These are phyloP conservation scores for Ophiocordyceps camponoti-rufipedis DNA, from an alignment of 2,329 filamentous ascomycete species.

Conservation along the genomic window DNA sequence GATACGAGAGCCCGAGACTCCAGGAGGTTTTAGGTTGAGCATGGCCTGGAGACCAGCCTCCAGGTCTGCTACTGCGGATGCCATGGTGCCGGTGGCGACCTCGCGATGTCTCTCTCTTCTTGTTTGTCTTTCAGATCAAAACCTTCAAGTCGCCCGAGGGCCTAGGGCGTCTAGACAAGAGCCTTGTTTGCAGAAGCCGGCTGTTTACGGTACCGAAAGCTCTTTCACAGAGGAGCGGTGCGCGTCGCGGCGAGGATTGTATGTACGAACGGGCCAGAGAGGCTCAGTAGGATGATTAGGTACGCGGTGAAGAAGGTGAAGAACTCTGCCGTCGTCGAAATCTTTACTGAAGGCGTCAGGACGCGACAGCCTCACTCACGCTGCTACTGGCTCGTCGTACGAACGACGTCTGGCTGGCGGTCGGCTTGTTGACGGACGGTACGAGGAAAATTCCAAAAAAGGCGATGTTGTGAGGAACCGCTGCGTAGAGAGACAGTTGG, in stretches of 20 bases:
- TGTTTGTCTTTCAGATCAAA: background rate
- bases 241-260: background rate
- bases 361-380: background rate
- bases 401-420: background rate
- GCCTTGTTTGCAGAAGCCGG: background rate
- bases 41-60: conserved; percentile 83
- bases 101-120: background rate
- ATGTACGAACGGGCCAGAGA: background rate
- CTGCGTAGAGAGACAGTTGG: no score
- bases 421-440: background rate
- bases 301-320: background rate
- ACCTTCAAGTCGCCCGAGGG: background rate
- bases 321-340: background rate
- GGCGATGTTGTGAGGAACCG: background rate
- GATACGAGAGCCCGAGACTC: conserved; percentile 87
- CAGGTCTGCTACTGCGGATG: conserved; percentile 76
- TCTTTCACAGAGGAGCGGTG: background rate
- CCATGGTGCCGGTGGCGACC: conserved; percentile 30
- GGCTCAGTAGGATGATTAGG: background rate
- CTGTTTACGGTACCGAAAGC: background rate
- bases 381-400: background rate
- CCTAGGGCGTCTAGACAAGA: no score
- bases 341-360: background rate
- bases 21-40: conserved; percentile 78
- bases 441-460: background rate